phyloP scores from a whole-genome alignment of 768 basidiomycete species.

The Nidula microcarpa region DNA sequence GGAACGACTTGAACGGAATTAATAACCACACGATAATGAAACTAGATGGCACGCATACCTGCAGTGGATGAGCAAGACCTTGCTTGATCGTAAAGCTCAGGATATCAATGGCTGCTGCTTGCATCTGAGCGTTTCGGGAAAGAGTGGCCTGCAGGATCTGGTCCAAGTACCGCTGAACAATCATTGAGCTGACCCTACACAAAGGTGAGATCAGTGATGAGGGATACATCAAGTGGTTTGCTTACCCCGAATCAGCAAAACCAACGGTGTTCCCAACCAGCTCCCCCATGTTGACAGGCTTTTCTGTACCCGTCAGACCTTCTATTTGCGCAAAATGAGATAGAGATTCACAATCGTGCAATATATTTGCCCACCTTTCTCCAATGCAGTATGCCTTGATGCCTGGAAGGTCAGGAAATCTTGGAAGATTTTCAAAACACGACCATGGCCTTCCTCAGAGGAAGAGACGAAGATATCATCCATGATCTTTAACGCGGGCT shows the following conservation, averaged over 20 bases:
- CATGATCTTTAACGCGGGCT: conserved; percentile 80
- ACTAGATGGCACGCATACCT: conserved; percentile 40
- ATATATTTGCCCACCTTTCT: conserved; percentile 49
- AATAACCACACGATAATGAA: background rate
- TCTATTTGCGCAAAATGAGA: conserved; percentile 20
- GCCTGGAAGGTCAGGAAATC: conserved; percentile 88
- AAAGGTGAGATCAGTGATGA: background rate
- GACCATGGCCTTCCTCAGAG: conserved; percentile 69
- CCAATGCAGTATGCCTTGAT: conserved; percentile 67
- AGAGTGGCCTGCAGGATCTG: conserved; percentile 81
- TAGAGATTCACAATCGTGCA: background rate
- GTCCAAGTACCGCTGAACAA: conserved; percentile 88
- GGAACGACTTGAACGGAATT: conserved; percentile 62
- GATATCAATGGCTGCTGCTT: conserved; percentile 85
- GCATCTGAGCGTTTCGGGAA: conserved; percentile 66
- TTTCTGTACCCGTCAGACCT: conserved; percentile 38
- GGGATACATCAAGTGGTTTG: background rate
- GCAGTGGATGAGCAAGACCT: conserved; percentile 92
- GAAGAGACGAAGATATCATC: conserved; percentile 78
- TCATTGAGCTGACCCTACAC: conserved; percentile 84
- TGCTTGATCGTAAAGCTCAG: conserved; percentile 92
- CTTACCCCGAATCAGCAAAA: conserved; percentile 96
- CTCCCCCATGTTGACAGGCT: conserved; percentile 80
- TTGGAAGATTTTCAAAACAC: conserved; percentile 84
- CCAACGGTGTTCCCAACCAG: conserved; percentile 93